A percentile compares a stretch with the other conserved stretches of the same genome.
Conservation (phyloP, 108 stramenopile genomes). For the Parmales sp. region DNA sequence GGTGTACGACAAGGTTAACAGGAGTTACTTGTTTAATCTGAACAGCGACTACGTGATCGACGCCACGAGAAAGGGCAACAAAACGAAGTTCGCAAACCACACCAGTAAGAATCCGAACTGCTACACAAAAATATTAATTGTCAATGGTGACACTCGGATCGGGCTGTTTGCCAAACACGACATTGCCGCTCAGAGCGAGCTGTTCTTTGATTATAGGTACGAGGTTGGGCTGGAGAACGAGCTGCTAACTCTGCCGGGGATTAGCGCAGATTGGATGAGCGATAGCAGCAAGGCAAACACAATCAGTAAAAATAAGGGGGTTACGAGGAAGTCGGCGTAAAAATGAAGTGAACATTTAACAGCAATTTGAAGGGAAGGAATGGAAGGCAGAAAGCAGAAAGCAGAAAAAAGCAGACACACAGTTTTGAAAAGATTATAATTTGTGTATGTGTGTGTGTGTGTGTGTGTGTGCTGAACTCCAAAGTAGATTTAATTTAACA, state of each 20-base stretch:
- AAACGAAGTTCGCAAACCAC: constrained; percentile 70
- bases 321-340: too few species aligned
- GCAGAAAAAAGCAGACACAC: too few species aligned
- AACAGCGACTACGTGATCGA: constrained; percentile 59
- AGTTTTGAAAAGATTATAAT: too few species aligned
- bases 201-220: constrained; percentile 54
- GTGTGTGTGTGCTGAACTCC: too few species aligned
- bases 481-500: too few species aligned
- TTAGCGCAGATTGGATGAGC: constrained; percentile 44
- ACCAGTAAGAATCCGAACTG: constrained; percentile 49
- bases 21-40: constrained; percentile 68
- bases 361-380: too few species aligned
- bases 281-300: constrained; percentile 11
- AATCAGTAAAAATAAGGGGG: neutral
- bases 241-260: constrained; percentile 38
- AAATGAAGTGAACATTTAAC: too few species aligned
- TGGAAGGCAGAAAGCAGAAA: too few species aligned
- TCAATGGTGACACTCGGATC: constrained; percentile 64
- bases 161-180: constrained; percentile 64
- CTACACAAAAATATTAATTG: constrained; percentile 41
- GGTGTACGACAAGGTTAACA: constrained; percentile 59
- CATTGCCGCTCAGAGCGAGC: constrained; percentile 58
- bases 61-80: constrained; percentile 67
- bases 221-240: constrained; percentile 41
- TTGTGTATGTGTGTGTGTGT: too few species aligned